Conservation (phyloP, 2,329 filamentous ascomycete genomes). For the Monilinia aucupariae region DNA sequence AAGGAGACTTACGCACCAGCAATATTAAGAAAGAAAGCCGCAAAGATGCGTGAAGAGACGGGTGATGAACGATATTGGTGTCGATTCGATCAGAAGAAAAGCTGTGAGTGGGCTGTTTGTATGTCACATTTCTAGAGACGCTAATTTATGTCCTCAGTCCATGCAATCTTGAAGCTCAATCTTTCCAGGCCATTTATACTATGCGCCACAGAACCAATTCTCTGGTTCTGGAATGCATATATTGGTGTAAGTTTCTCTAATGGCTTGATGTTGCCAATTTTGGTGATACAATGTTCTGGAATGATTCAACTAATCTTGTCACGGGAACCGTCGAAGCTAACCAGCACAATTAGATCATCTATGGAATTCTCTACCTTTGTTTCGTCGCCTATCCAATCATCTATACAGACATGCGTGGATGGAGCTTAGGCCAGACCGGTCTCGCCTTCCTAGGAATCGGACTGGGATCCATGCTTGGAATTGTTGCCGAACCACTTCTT, state of each 20-base stretch:
- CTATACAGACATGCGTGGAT: constrained; percentile 67
- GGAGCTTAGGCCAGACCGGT: constrained; percentile 67
- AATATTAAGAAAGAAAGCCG: constrained; percentile 62
- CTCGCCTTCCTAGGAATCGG: constrained; percentile 71
- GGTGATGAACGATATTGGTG: constrained; percentile 71
- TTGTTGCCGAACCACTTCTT: constrained; percentile 64
- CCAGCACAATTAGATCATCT: constrained; percentile 51
- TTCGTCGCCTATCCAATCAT: constrained; percentile 89
- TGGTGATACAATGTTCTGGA: neutral
- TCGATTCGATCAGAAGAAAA: constrained; percentile 47
- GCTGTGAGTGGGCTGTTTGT: constrained; percentile 5
- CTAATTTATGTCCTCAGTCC: constrained; percentile 44
- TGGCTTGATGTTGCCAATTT: neutral
- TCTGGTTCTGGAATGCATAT: constrained; percentile 65
- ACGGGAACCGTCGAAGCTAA: neutral
- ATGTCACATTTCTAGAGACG: neutral
- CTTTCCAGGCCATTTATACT: constrained; percentile 73
- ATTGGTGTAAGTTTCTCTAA: constrained; percentile 44
- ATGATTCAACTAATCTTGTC: neutral
- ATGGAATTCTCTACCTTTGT: constrained; percentile 82
- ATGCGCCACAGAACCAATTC: constrained; percentile 74
- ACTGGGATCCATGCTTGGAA: constrained; percentile 57
- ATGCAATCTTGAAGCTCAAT: constrained; percentile 65
- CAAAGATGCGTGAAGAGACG: constrained; percentile 58
- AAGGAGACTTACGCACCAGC: constrained; percentile 73